phyloP scores from a whole-genome alignment of 1,284 basidiomycete genomes.

The Rhodotorula sp. region DNA sequence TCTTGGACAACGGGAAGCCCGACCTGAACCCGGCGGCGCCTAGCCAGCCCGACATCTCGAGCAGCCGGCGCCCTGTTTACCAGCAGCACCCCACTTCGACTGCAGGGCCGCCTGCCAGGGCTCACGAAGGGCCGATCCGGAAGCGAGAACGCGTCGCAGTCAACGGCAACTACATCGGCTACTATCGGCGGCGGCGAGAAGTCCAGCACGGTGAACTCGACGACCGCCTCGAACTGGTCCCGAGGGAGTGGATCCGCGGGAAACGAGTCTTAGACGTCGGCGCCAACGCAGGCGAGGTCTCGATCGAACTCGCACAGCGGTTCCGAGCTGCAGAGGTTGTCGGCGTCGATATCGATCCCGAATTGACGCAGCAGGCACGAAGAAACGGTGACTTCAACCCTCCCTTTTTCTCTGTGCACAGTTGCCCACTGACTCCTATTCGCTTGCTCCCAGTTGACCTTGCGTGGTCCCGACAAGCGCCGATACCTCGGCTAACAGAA shows the following conservation, averaged over 20 bases:
- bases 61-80: not conserved
- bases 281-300: conserved; percentile 77
- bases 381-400: conserved; percentile 46
- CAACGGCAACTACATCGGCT: conserved; percentile 12
- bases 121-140: not conserved
- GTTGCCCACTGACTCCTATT: not conserved
- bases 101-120: not conserved
- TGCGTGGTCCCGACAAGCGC: conserved; percentile 42
- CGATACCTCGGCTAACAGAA: conserved; percentile 51
- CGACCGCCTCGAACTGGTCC: conserved; percentile 63
- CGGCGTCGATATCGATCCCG: conserved; percentile 76
- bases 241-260: conserved; percentile 57
- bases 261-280: conserved; percentile 72
- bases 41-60: not conserved
- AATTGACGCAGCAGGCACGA: conserved; percentile 69
- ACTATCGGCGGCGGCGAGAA: conserved; percentile 9
- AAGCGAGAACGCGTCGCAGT: not conserved
- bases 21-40: conserved; percentile 8
- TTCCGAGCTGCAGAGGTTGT: conserved; percentile 63
- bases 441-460: conserved; percentile 24
- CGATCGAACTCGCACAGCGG: conserved; percentile 72
- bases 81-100: not conserved
- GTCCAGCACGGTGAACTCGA: conserved; percentile 59
- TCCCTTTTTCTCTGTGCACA: not conserved
- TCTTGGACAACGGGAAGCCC: conserved; percentile 1